Base-by-base conservation (phyloP, 352 stramenopile species). In the Globisporangium orthogonon region DNA sequence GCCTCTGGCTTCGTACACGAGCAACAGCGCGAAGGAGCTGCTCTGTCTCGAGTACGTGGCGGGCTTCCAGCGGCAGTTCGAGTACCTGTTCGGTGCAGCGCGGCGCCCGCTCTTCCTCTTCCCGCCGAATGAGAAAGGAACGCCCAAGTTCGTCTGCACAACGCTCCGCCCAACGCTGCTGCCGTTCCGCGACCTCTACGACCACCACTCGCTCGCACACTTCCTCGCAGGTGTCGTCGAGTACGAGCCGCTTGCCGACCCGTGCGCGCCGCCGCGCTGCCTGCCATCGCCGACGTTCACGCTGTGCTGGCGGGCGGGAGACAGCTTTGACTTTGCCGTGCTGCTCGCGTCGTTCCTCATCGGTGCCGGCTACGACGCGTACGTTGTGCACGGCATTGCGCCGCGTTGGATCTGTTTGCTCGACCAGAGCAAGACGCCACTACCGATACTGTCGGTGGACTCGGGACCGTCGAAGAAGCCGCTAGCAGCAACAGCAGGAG, bases 101-200 rank as follows among this genome's bases (percentile, higher is more conserved):
- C 73, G 90, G 23, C 60, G 68, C 14, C 67, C 73, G 23, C 74
- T 97, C 50, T 97, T 96, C 54, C 63, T 98, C n/a, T 84, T 87
- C 28, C 80, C 89, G 0, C 78, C 85, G 7, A 98, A 98, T 64
- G 94, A 98, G 63, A 92, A 86, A 52, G 89, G 91, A 1, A 78
- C 95, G 35, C 66, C 81, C 40, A 98, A 98, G 74, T 97, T 98
- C 56, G 88, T 98, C 7, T 98, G 93, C 69, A 97, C 91, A 35
- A 98, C 86, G 17, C 72, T 98, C 37, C 80, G 94, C 4, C 94
- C 94, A 9, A 98, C 95, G 10, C 62, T 97, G 39, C 66, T 98
- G 11, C 94, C 92, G 2, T 96, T 86, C 55, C 75, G 80, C 9
- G 87, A 98, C 54, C 62, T 98, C 4, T 98, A 98, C 67, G 87